Percentiles rank a stretch among this genome's conserved stretches.
Conservation (phyloP, 2,329 filamentous ascomycete genomes). For the Ophiosphaerella korrae region DNA sequence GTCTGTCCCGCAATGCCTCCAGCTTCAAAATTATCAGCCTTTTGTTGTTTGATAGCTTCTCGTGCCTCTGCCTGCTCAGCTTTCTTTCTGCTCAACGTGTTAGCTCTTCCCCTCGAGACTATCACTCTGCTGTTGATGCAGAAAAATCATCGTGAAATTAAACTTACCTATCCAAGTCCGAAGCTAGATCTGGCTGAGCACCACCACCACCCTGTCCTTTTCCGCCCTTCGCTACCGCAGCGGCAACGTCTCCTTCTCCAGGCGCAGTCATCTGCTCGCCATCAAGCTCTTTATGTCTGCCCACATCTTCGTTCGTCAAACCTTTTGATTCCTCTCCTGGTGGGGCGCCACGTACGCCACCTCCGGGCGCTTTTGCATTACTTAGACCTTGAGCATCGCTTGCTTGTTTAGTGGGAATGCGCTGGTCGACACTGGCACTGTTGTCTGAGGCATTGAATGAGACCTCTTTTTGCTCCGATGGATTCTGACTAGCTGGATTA, state of each 20-base stretch:
- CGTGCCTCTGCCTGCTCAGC: conserved; percentile 53
- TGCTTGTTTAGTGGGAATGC: conserved; percentile 47
- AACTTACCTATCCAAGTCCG: conserved; percentile 52
- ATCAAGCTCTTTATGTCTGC: conserved; percentile 53
- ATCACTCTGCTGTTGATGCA: no score
- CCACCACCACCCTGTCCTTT: conserved; percentile 42
- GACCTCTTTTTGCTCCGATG: conserved; percentile 44
- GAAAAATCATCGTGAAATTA: neutral
- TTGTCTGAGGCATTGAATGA: conserved; percentile 42
- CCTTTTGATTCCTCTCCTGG: conserved; percentile 52
- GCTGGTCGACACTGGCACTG: conserved; percentile 39
- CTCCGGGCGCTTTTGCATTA: conserved; percentile 33
- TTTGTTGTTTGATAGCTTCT: conserved; percentile 48
- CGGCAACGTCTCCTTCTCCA: conserved; percentile 52
- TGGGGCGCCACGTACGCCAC: conserved; percentile 51
- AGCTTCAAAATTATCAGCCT: conserved; percentile 44
- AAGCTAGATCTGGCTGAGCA: conserved; percentile 48
- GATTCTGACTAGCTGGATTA: conserved; percentile 52
- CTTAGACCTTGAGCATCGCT: conserved; percentile 46
- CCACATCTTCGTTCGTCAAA: conserved; percentile 47
- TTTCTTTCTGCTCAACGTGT: conserved; percentile 50
- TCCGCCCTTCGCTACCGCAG: conserved; percentile 47
- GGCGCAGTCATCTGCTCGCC: conserved; percentile 55
- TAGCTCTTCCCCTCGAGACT: conserved; percentile 1
- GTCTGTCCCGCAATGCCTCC: conserved; percentile 52